Conservation (phyloP, 179 eudicot genomes). For the Beta corolliflora region DNA sequence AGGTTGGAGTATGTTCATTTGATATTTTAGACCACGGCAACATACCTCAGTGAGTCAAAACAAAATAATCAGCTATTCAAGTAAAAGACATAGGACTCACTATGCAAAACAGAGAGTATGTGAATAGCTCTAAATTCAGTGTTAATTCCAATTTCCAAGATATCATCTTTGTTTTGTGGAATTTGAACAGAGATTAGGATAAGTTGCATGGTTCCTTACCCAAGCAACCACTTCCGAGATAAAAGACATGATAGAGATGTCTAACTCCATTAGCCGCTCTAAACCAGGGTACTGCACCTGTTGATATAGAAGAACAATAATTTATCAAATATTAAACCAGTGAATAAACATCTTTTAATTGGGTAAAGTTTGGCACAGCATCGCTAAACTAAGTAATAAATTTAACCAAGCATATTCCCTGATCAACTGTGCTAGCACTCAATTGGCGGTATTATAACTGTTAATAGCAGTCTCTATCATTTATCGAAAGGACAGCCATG, state of each 20-base stretch:
- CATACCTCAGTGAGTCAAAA: too few species aligned
- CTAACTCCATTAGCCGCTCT: conserved; percentile 62
- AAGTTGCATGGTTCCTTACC: conserved; percentile 38
- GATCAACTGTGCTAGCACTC: background rate
- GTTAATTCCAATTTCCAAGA: background rate
- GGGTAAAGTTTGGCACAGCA: background rate
- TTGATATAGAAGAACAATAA: conserved; percentile 5
- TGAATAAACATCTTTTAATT: background rate
- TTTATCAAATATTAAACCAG: background rate
- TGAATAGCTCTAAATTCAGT: background rate
- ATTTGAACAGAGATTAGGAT: background rate
- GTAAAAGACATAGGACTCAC: too few species aligned
- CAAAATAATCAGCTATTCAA: too few species aligned
- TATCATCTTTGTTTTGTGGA: background rate
- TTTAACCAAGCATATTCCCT: background rate
- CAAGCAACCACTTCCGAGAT: conserved; percentile 62
- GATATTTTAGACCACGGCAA: too few species aligned
- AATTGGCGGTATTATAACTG: background rate
- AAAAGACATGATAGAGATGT: conserved; percentile 70
- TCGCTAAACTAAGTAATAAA: too few species aligned
- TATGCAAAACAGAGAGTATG: too few species aligned
- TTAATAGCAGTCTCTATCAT: background rate
- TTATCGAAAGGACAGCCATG: too few species aligned
- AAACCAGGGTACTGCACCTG: conserved; percentile 91
- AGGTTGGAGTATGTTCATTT: too few species aligned